Percentiles rank a stretch among this genome's conserved stretches.
phyloP scores from a whole-genome alignment of 495 filamentous ascomycete genomes.

The Penicillium parvum region DNA sequence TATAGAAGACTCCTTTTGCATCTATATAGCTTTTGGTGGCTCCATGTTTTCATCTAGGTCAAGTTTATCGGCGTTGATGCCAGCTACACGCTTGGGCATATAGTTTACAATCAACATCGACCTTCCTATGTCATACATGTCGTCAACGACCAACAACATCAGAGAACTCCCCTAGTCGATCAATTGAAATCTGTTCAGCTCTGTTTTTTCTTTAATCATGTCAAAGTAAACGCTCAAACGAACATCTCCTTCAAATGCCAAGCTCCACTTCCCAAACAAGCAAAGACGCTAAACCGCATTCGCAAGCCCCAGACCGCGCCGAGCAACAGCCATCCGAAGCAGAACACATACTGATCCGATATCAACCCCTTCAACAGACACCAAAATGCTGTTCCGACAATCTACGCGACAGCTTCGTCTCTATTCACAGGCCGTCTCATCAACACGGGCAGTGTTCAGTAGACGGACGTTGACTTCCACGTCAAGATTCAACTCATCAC shows the following conservation, averaged over 20 bases:
- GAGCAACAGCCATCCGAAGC: constrained; percentile 1
- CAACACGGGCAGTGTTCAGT: background rate
- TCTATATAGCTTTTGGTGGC: too few relatives aligned
- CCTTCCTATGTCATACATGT: background rate
- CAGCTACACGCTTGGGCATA: too few relatives aligned
- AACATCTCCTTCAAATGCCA: background rate
- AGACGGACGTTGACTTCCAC: constrained; percentile 17
- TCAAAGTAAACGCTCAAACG: too few relatives aligned
- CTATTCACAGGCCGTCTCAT: background rate
- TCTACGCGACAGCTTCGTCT: constrained; percentile 4
- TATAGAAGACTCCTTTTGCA: too few relatives aligned
- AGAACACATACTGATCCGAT: constrained; percentile 1
- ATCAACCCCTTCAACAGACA: background rate
- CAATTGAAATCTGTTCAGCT: too few relatives aligned
- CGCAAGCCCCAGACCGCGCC: constrained; percentile 8
- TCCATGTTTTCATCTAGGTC: too few relatives aligned
- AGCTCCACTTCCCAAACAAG: constrained; percentile 2
- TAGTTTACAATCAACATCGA: background rate
- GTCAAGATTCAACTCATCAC: constrained; percentile 11
- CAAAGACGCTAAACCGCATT: constrained; percentile 15
- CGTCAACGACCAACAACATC: background rate
- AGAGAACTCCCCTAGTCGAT: too few relatives aligned
- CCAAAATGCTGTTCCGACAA: constrained; percentile 15
- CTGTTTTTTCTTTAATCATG: too few relatives aligned
- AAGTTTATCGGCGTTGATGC: too few relatives aligned